phyloP scores from a whole-genome alignment of 495 filamentous ascomycete genomes.

The Copromyces sp. region DNA sequence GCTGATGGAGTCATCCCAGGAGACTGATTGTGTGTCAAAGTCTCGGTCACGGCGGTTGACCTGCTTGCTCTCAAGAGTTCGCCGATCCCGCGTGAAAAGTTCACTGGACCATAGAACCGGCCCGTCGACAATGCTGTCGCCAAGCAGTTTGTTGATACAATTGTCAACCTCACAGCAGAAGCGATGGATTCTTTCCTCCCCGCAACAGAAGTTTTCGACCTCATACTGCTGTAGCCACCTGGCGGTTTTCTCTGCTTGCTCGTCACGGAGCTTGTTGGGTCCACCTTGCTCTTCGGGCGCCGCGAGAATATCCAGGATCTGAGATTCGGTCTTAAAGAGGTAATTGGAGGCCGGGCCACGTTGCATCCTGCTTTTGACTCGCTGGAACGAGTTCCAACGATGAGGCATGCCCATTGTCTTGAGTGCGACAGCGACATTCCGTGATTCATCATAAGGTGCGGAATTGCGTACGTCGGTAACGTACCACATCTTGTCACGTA shows the following conservation, averaged over 20 bases:
- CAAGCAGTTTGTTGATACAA: constrained; percentile 78
- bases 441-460: constrained; percentile 78
- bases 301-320: constrained; percentile 79
- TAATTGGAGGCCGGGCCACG: constrained; percentile 55
- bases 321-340: constrained; percentile 73
- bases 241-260: constrained; percentile 77
- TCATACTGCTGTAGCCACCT: constrained; percentile 74
- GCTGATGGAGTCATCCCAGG: constrained; percentile 41
- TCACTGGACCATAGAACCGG: constrained; percentile 91
- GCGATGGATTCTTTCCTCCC: constrained; percentile 89
- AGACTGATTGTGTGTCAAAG: constrained; percentile 30
- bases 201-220: constrained; percentile 90
- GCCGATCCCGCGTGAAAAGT: constrained; percentile 70
- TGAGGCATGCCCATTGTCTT: constrained; percentile 78
- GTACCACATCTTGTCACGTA: constrained; percentile 98
- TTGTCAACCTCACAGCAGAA: constrained; percentile 86
- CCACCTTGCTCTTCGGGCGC: constrained; percentile 77
- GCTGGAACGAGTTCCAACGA: constrained; percentile 40
- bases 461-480: constrained; percentile 93
- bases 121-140: constrained; percentile 74
- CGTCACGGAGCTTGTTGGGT: constrained; percentile 90
- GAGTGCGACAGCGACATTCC: constrained; percentile 74
- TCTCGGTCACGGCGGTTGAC: constrained; percentile 24
- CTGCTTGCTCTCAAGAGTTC: constrained; percentile 54
- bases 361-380: constrained; percentile 43